Evolutionary conservation across 371 early-diverging fungal species (phyloP), one percentile per base, ranked within the genome.

Genomic region (Capillidium heterosporum): DNA sequence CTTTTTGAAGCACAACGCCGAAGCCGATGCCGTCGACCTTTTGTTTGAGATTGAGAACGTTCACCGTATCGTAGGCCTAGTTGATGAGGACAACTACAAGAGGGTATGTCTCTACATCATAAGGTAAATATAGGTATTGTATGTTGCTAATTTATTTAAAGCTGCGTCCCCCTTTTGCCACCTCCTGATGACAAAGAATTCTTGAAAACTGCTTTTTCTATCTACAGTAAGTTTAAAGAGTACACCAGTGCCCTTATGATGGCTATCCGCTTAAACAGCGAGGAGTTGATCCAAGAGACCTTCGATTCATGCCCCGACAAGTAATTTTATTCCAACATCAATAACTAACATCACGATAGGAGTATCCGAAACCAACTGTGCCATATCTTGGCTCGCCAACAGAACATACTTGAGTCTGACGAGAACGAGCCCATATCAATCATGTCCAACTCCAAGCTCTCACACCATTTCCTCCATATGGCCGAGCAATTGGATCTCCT

Each of bases 1-100:
- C 69, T 92, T 93, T 63, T 69, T 97, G 65, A 77, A 86, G 59
- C 91, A 95, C 71, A 96, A 96, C 59, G 95, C 93, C 13, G 98
- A 97, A 67, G 91, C 92, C 3, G 98, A 97, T 69, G 96, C 97
- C 8, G 89, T 91, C 56, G 98, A 97, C 72, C 71, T 97, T 57
- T 71, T 95, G 59, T 62, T 90, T 40, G 94, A 95, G 69, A 63
- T 95, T 53, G 92, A 92, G 62, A 71, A 74, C 29, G 76, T 95
- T 56, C 83, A 84, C 48, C 63, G 80, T 56, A 63, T 97, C 11
- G 74, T 78, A 5, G 66, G 71, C 26, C 85, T 79, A 67, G 91
- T 91, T 24, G 91, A 91, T 72, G 84, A 85, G 68, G 78, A 93
- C 57, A 91, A 89, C 1, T 95, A 84, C 69, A 77, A 79, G 59